A percentile compares a stretch with the other conserved stretches of the same genome.
Evolutionary conservation across 345 rosid genomes (phyloP).

Genomic region (Syzygium jambos): DNA sequence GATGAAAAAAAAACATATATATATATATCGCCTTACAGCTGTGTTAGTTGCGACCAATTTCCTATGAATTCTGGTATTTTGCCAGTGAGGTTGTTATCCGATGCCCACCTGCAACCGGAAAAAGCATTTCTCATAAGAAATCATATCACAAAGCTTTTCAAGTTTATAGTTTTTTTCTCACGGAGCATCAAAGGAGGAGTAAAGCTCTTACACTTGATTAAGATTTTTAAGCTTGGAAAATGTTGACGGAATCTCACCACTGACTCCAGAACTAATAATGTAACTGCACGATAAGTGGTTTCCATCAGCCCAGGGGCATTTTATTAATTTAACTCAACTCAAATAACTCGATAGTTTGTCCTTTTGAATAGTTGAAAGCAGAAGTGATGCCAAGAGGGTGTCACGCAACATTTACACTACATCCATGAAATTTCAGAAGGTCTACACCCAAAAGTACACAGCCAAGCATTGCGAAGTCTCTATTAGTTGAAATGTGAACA

Average conservation of each 20-base stretch:
- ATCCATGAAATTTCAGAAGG: too few relatives aligned
- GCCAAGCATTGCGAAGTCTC: not conserved
- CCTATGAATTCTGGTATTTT: not conserved
- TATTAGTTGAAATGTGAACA: not conserved
- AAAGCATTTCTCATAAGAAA: not conserved
- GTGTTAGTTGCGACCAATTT: not conserved
- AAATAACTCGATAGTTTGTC: not conserved
- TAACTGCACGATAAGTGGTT: not conserved
- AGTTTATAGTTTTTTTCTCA: not conserved
- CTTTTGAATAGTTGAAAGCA: not conserved
- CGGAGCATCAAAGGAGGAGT: not conserved
- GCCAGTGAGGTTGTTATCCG: not conserved
- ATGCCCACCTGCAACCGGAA: not conserved
- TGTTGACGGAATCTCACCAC: not conserved
- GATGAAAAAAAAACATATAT: not conserved
- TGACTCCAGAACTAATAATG: not conserved
- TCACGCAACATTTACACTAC: not conserved
- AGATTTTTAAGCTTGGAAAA: not conserved
- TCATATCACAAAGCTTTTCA: not conserved
- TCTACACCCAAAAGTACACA: too few relatives aligned
- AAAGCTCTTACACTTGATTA: fast-evolving
- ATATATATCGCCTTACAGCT: not conserved
- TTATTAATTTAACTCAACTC: not conserved
- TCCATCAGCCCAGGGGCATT: not conserved
- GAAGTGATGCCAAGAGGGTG: not conserved